These are phyloP conservation scores for Spathaspora boniae DNA, from an alignment of 805 yeast genomes.

Conservation along the genomic window DNA sequence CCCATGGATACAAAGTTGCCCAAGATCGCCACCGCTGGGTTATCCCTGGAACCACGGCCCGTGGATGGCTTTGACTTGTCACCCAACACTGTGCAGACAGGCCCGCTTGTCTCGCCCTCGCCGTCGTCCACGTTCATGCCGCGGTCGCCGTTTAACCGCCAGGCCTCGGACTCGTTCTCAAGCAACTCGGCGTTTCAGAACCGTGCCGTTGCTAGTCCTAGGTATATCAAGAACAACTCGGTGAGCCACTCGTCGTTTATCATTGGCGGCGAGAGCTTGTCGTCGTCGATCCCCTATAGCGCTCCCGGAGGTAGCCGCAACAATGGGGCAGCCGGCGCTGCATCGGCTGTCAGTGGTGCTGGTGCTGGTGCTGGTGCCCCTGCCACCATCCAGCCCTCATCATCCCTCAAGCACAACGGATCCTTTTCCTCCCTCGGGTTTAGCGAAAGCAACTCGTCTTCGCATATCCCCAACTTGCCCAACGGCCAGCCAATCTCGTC, in stretches of 20 bases:
- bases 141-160: conserved; percentile 6
- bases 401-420: conserved; percentile 7
- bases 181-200: conserved; percentile 13
- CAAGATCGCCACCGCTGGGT: no score
- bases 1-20: no score
- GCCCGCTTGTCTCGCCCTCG: conserved; percentile 8
- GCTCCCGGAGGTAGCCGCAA: conserved; percentile 64
- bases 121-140: conserved; percentile 5
- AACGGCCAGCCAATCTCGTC: conserved; percentile 60
- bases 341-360: no score
- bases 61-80: conserved; percentile 2
- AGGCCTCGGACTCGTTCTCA: conserved; percentile 4
- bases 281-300: conserved; percentile 64
- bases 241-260: conserved; percentile 38
- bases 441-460: conserved; percentile 2
- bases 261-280: conserved; percentile 41
- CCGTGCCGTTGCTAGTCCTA: conserved; percentile 30
- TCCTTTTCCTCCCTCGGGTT: conserved; percentile 7
- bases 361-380: no score
- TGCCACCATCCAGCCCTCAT: conserved; percentile 8
- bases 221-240: conserved; percentile 40
- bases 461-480: conserved; percentile 46
- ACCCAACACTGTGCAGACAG: not conserved
- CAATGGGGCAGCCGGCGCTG: conserved; percentile 14
- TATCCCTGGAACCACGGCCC: no score